Conservation (phyloP, 1,284 basidiomycete species). For the Fomitopsis pinicola region DNA sequence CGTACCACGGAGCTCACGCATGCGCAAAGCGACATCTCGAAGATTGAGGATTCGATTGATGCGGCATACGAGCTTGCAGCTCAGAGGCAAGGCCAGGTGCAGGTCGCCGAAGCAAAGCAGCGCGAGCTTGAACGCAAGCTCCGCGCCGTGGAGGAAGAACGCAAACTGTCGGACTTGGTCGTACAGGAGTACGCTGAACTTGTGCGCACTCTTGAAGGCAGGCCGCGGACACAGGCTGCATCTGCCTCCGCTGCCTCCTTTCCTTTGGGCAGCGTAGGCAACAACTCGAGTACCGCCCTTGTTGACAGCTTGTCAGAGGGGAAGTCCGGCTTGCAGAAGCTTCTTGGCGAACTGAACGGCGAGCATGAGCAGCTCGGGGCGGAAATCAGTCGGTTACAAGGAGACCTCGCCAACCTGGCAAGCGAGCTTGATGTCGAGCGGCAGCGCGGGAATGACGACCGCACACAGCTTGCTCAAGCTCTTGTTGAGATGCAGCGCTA, state of each 20-base stretch:
- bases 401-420: conserved; percentile 39
- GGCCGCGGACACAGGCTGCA: conserved; percentile 22
- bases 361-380: conserved; percentile 44
- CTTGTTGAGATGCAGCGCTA: conserved; percentile 57
- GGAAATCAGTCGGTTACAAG: conserved; percentile 41
- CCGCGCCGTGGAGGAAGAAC: conserved; percentile 48
- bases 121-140: conserved; percentile 40
- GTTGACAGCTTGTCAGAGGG: conserved; percentile 43
- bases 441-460: conserved; percentile 37
- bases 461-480: conserved; percentile 40
- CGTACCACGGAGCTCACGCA: conserved; percentile 46
- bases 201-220: conserved; percentile 55
- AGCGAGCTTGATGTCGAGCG: conserved; percentile 45
- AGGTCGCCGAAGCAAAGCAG: conserved; percentile 43
- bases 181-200: conserved; percentile 68
- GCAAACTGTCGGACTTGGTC: conserved; percentile 56
- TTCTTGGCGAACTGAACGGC: conserved; percentile 46
- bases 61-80: conserved; percentile 49
- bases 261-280: conserved; percentile 9
- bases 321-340: conserved; percentile 42
- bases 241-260: conserved; percentile 13
- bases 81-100: conserved; percentile 45
- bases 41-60: conserved; percentile 41
- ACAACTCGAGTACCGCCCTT: conserved; percentile 26
- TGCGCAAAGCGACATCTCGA: conserved; percentile 37